Evolutionary conservation across 352 stramenopile genomes (phyloP).

Genomic region (Hyaloperonospora brassicae): DNA sequence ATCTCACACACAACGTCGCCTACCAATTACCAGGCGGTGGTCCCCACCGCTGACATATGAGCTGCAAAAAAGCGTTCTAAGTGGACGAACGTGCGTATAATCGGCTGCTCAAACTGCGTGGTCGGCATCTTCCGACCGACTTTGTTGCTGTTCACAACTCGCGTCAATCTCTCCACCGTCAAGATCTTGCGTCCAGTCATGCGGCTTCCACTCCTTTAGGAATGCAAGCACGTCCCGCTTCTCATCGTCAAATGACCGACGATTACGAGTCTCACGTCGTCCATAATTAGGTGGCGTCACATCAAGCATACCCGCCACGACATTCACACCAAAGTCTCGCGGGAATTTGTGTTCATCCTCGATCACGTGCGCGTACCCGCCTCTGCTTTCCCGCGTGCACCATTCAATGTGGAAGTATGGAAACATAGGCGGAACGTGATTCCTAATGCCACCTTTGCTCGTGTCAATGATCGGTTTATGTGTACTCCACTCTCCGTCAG

Average conservation of each 20-base stretch:
- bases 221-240: conserved; percentile 57
- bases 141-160: conserved; percentile 5
- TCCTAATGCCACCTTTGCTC: conserved; percentile 45
- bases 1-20: conserved; percentile 31
- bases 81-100: conserved; percentile 4
- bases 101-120: conserved; percentile 7
- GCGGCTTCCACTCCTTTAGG: conserved; percentile 54
- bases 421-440: conserved; percentile 65
- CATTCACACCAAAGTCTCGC: conserved; percentile 66
- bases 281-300: conserved; percentile 61
- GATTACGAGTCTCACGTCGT: conserved; percentile 28
- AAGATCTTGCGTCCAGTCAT: conserved; percentile 69
- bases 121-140: conserved; percentile 4
- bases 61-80: conserved; percentile 5
- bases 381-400: conserved; percentile 25
- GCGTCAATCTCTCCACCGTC: conserved; percentile 48
- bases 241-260: conserved; percentile 42
- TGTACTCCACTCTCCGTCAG: conserved; percentile 67
- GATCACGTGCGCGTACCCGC: conserved; percentile 76
- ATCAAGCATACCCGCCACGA: conserved; percentile 69
- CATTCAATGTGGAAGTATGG: conserved; percentile 84
- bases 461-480: conserved; percentile 82
- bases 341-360: conserved; percentile 73
- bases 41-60: conserved; percentile 60
- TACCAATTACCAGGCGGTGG: conserved; percentile 50